Percentiles rank a stretch among this genome's conserved stretches.
Evolutionary conservation across 2,329 filamentous ascomycete species (phyloP).

Genomic region (Paramyrothecium roridum): DNA sequence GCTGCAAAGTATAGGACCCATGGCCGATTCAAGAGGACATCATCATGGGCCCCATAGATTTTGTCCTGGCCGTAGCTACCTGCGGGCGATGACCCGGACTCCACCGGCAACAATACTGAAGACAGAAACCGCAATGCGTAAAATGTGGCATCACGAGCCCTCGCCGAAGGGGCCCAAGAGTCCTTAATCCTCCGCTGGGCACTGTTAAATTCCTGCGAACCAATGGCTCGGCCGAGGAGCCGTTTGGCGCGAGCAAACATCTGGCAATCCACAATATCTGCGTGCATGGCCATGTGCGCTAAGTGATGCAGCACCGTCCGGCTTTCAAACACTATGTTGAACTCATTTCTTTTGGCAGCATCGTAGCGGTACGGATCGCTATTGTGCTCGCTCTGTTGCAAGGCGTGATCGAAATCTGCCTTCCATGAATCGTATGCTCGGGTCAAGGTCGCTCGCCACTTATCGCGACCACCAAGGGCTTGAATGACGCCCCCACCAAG

Average conservation of each 20-base stretch:
- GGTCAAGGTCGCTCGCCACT: conserved; percentile 83
- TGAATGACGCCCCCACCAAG: conserved; percentile 70
- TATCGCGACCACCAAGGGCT: conserved; percentile 81
- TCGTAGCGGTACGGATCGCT: conserved; percentile 54
- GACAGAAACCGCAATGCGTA: conserved; percentile 87
- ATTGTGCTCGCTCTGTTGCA: conserved; percentile 56
- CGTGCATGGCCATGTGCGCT: conserved; percentile 97
- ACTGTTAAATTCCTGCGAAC: conserved; percentile 73
- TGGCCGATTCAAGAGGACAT: conserved; percentile 84
- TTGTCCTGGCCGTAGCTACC: conserved; percentile 38
- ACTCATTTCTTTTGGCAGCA: conserved; percentile 58
- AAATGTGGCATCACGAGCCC: conserved; percentile 86
- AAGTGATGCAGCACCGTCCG: conserved; percentile 88
- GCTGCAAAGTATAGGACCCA: conserved; percentile 96
- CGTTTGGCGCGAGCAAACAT: conserved; percentile 88
- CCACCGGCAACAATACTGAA: conserved; percentile 69
- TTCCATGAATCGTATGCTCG: conserved; percentile 94
- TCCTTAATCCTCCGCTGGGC: conserved; percentile 84
- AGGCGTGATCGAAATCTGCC: conserved; percentile 79
- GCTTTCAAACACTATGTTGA: conserved; percentile 73
- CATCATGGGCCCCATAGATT: conserved; percentile 78
- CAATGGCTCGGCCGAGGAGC: conserved; percentile 81
- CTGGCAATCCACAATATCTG: conserved; percentile 95
- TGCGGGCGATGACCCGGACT: conserved; percentile 29
- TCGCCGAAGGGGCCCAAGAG: conserved; percentile 82